Evolutionary conservation across 345 rosid species (phyloP).

Genomic region (Murraya paniculata): DNA sequence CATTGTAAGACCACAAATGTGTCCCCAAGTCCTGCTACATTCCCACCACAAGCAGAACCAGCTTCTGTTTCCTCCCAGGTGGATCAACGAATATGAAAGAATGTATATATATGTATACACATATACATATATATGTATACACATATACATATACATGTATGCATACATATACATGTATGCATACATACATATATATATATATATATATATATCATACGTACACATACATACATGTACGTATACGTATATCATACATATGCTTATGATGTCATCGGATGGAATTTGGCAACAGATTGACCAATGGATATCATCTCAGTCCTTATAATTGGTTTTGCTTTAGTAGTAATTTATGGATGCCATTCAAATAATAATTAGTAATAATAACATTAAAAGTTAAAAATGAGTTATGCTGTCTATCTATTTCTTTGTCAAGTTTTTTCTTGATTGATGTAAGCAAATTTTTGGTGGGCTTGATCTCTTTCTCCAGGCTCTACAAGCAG

Average conservation of each 20-base stretch:
- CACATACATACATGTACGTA: too few relatives aligned
- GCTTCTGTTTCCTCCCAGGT: too few relatives aligned
- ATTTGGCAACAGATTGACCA: not conserved
- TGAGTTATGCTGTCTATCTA: not conserved
- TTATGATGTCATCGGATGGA: not conserved
- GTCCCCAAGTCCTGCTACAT: too few relatives aligned
- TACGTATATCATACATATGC: not conserved
- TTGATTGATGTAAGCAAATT: not conserved
- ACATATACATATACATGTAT: too few relatives aligned
- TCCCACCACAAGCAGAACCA: too few relatives aligned
- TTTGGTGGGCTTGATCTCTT: not conserved
- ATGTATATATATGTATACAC: too few relatives aligned
- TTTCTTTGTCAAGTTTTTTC: not conserved
- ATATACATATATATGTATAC: too few relatives aligned
- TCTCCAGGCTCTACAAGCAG: conserved; percentile 57
- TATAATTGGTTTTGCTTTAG: not conserved
- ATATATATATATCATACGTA: too few relatives aligned
- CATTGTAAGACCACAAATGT: too few relatives aligned
- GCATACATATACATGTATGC: too few relatives aligned
- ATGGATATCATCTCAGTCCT: not conserved
- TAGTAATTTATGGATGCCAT: not conserved
- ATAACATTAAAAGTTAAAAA: not conserved
- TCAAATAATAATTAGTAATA: not conserved
- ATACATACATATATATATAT: too few relatives aligned
- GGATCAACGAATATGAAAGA: too few relatives aligned